Conservation (phyloP, 2,329 filamentous ascomycete species). For the Pseudogymnoascus pannorum region DNA sequence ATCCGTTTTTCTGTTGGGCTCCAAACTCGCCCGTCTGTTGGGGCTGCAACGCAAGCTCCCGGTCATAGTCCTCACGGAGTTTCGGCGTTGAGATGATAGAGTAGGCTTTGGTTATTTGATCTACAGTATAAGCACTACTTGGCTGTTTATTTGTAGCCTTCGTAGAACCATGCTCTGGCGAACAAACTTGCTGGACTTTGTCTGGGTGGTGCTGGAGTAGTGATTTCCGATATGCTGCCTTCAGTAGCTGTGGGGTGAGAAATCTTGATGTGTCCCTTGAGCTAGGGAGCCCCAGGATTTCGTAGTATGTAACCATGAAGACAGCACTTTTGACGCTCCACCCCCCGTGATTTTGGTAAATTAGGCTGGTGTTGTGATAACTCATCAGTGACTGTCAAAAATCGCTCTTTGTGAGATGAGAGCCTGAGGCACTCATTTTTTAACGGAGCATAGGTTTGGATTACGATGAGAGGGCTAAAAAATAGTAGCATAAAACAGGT, state of each 20-base stretch:
- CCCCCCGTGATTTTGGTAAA: neutral
- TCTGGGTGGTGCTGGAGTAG: conserved; percentile 61
- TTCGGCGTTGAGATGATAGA: conserved; percentile 44
- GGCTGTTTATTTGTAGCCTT: conserved; percentile 17
- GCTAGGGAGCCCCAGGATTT: conserved; percentile 50
- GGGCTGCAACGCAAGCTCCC: conserved; percentile 33
- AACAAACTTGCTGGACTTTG: conserved; percentile 33
- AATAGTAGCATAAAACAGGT: neutral
- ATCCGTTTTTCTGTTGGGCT: conserved; percentile 25
- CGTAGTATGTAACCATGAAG: conserved; percentile 46
- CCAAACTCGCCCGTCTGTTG: conserved; percentile 17
- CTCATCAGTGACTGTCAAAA: neutral
- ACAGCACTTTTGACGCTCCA: neutral
- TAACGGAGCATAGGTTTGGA: neutral
- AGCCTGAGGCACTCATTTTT: conserved; percentile 7
- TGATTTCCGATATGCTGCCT: conserved; percentile 56
- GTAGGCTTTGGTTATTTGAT: conserved; percentile 57
- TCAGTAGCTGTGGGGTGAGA: conserved; percentile 43
- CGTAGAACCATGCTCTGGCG: conserved; percentile 13
- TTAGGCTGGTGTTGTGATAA: neutral
- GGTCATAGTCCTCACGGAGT: conserved; percentile 48
- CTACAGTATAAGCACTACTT: conserved; percentile 43
- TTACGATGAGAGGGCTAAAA: neutral
- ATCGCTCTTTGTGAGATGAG: neutral
- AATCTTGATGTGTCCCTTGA: conserved; percentile 38